Conservation (phyloP, 768 basidiomycete species). For the Suillus lakei region DNA sequence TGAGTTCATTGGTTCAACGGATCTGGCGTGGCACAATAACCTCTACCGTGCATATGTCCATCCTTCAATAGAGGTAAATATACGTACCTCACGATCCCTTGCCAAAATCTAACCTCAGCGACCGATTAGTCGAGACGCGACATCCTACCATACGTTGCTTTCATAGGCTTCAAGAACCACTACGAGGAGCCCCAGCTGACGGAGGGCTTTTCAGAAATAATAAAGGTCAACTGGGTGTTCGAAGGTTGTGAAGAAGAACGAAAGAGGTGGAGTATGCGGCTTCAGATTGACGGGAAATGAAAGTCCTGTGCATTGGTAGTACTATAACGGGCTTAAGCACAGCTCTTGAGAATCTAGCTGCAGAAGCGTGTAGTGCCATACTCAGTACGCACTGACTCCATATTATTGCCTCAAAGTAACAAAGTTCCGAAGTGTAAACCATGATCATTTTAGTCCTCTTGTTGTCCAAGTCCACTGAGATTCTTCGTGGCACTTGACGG, state of each 20-base stretch:
- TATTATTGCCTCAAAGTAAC: background rate
- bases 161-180: constrained; percentile 57
- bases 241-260: constrained; percentile 75
- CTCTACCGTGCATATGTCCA: constrained; percentile 78
- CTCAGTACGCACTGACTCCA: background rate
- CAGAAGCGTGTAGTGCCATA: background rate
- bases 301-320: background rate
- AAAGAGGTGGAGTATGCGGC: constrained; percentile 82
- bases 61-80: constrained; percentile 42
- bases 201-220: constrained; percentile 83
- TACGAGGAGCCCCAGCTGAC: constrained; percentile 67
- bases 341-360: background rate
- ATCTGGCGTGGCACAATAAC: constrained; percentile 93
- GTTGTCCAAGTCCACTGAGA: constrained; percentile 42
- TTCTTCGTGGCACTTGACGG: constrained; percentile 40
- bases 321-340: background rate
- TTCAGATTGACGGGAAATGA: constrained; percentile 77
- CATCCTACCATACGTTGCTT: constrained; percentile 62
- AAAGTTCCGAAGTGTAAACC: background rate
- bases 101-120: background rate
- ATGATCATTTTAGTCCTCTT: constrained; percentile 26
- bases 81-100: background rate
- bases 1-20: constrained; percentile 72
- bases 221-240: constrained; percentile 80
- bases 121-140: constrained; percentile 49